A percentile compares a stretch with the other conserved stretches of the same genome.
Evolutionary conservation across 805 yeast species (phyloP).

Genomic region (Diddensiella transvaalensis): DNA sequence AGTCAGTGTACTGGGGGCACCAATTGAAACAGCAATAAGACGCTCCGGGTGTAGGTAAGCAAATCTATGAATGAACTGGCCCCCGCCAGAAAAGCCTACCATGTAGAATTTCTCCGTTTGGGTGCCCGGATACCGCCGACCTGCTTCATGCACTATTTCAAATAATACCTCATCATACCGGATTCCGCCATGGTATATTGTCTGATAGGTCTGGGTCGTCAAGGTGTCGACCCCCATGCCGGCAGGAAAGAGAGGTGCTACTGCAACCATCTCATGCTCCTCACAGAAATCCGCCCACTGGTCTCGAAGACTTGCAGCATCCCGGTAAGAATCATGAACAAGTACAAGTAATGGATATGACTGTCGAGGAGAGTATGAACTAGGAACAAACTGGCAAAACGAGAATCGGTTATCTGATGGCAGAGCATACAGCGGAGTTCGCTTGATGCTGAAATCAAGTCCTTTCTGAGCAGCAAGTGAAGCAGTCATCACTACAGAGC

Average conservation of each 20-base stretch:
- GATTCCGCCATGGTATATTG: conserved; percentile 2
- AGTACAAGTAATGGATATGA: conserved; percentile 1
- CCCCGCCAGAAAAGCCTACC: conserved; percentile 14
- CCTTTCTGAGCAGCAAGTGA: background rate
- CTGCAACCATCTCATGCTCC: conserved; percentile 1
- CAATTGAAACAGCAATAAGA: conserved; percentile 7
- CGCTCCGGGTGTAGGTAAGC: conserved; percentile 9
- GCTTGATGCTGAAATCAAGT: conserved; percentile 1
- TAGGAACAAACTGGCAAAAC: conserved; percentile 5
- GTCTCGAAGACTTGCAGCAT: conserved; percentile 6
- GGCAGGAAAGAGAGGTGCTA: conserved; percentile 8
- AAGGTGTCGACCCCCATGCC: background rate
- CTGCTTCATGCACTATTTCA: conserved; percentile 2
- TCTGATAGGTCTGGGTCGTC: conserved; percentile 8
- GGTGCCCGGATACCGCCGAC: conserved; percentile 3
- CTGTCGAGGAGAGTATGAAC: background rate
- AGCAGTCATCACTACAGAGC: too few species aligned
- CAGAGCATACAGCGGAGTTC: conserved; percentile 9
- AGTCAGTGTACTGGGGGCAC: conserved; percentile 11
- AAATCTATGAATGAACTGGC: conserved; percentile 10
- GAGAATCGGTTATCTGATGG: conserved; percentile 6
- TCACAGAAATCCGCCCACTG: conserved; percentile 6
- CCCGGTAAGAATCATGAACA: conserved; percentile 10
- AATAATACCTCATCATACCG: conserved; percentile 3
- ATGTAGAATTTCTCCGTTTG: conserved; percentile 6